Evolutionary conservation across 257 asterid species (phyloP), one percentile per base, ranked within the genome.

Genomic region (Rauvolfia tetraphylla): DNA sequence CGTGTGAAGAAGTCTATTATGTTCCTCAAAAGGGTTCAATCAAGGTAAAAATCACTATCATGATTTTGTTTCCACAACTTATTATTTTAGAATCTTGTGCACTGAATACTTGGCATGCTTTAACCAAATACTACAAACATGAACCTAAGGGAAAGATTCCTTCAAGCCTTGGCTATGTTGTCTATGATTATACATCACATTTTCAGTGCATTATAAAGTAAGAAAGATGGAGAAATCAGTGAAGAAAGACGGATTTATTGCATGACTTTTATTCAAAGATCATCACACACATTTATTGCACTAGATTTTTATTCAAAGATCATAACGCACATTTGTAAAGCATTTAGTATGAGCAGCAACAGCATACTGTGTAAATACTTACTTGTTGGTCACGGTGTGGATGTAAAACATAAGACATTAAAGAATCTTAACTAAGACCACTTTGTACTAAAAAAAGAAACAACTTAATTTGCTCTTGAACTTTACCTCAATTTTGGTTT

Each of bases 1-100:
- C 98, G 15, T 93, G 98, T 75, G 98, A 93, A 83, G 98, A 93
- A 85, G 91, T 93, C 75, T 93, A 93, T 87, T 91, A 90, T 81
- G 90, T 94, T 83, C 98, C 98, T 81, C 93, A 86, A 69, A 93
- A 88, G 79, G 98, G 98, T 68, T 73, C 91, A 41, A 79, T 93
- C 85, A 93, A 93, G 97, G 98, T 90, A 86, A 69, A 41, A 75
- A 49, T 68, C 57, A 53, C 62, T 49, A 73, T 53, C 5, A 12
- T 69, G 36, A 42, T 34, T 79, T 62, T 49, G 20, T 66, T 75
- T 41, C 29, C 33, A 25, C 63, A 29, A 23, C 73, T 61, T 70
- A 23, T 31, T 42, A 57, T 78, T 66, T 42, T 66, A 23, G 15
- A n/a, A 66, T 20, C 71, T 17, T 65, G 46, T 33, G 4, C 4